Base-by-base conservation (phyloP, 768 basidiomycete genomes). In the Boletellus ananiceps region DNA sequence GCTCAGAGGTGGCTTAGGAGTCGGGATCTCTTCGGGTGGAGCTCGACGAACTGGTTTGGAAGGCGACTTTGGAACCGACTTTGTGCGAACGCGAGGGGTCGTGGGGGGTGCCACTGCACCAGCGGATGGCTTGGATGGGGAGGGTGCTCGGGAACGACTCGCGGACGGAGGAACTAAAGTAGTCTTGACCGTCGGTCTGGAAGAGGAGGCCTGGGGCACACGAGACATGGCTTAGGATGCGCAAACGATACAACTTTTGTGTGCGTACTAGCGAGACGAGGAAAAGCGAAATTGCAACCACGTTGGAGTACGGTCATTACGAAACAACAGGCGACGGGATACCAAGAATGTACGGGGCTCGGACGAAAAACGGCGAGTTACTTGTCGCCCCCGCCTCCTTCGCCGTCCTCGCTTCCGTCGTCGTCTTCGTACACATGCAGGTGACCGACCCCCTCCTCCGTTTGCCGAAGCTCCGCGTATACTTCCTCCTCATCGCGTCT, bases 1-100 rank as follows among this genome's bases (percentile, higher is more conserved):
- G 60, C 77, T 88, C 27, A 78, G 50, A 33, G 63, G 55, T 35
- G 38, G 0, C 45, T 67, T 74, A 14, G 70, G 56, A 15, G 76
- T 49, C 32, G 56, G 63, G 7, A 58, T 41, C 21, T 60, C 60
- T 51, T 50, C 57, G 29, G 52, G 56, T 1, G 52, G 57, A 42
- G 57, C 46, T 29, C 66, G 56, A 23, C 67, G 65, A 21, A 45
- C 16, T 12, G 59, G 15, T 41, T 67, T 68, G n/a, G 64, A 57
- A 27, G 69, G 62, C 5, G 70, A 69, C 46, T 69, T 70, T 0
- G 69, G 69, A 21, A 63, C 49, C 8, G 71, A 72, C 54, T 72
- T 72, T 39, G 69, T 71, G 40, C 69, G 66, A n/a, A 48, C 49
- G 18, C 69, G 63, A 36, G 74, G 61, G 29, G 63, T 60, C 9